Evolutionary conservation across 2,329 filamentous ascomycete species (phyloP), one percentile per base, ranked within the genome.

Genomic region (Calonectria hawksworthii): DNA sequence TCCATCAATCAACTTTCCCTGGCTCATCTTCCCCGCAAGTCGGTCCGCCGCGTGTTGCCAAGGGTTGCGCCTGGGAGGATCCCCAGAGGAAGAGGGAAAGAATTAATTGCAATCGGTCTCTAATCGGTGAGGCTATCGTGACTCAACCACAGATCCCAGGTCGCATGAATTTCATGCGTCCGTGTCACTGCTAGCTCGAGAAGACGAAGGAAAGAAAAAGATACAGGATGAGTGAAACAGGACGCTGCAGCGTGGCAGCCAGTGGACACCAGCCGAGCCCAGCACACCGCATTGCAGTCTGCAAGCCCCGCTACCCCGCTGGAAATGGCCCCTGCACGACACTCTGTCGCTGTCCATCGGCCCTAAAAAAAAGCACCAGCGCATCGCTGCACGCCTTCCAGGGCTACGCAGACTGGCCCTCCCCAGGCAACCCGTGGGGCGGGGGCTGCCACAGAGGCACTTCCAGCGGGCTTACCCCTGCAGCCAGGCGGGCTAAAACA

Each of bases 401-500:
- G 56, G n/a, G n/a, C 54, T 36, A 6, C 32, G 8, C 32, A 41
- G 56, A 36, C 56, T 41, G n/a, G 56, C 56, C 32, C 34, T 61
- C 34, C 34, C n/a, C 56, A 14, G 28, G n/a, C 56, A 41, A 38
- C 56, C n/a, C 56, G 34, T 61, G 56, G 32, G 56, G 56, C 26
- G 61, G 61, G 30, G 34, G 26, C 61, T 65, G 61, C 38, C 61
- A 63, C 41, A 65, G 61, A 47, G 61, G 41, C 61, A 44, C 41
- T 34, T 65, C 23, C 61, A 50, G 61, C 61, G 61, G 61, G 61
- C 41, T 65, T 32, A 65, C 41, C 61, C 61, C 61, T 65, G 61
- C 61, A 28, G 23, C n/a, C 41, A 41, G n/a, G 28, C 41, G 61
- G 13, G 23, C 28, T 23, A 65, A 65, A 65, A 50, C 61, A 50